These are phyloP conservation scores for Dimocarpus longan DNA, from an alignment of 345 rosid genomes.

Conservation along the genomic window DNA sequence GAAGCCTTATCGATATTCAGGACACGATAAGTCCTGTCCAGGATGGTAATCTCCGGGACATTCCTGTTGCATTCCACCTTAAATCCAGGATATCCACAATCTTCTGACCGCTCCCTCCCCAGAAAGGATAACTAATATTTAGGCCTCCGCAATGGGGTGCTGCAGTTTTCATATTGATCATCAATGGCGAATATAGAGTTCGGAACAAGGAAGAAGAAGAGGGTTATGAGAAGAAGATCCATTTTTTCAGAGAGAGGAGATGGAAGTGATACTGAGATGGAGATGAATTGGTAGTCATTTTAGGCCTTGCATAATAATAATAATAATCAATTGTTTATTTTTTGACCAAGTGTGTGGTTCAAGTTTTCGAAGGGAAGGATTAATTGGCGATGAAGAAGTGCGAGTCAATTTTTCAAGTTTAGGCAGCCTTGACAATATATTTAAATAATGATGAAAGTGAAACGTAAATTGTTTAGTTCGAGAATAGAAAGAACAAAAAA, in stretches of 20 bases:
- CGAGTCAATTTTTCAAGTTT: conserved; percentile 3
- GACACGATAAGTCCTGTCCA: conserved; percentile 27
- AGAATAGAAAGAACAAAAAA: too few species aligned
- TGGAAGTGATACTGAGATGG: not conserved
- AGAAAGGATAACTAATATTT: conserved; percentile 41
- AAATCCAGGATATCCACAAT: conserved; percentile 46
- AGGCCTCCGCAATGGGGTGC: conserved; percentile 21
- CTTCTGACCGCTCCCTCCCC: conserved; percentile 10
- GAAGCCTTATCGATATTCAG: not conserved
- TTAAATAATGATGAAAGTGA: not conserved
- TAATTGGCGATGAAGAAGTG: conserved; percentile 21
- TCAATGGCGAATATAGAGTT: not conserved
- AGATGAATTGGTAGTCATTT: conserved; percentile 13
- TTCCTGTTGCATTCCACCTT: conserved; percentile 6
- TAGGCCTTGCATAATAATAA: not conserved
- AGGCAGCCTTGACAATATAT: not conserved
- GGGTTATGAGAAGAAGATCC: not conserved
- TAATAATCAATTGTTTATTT: not conserved
- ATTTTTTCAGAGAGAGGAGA: not conserved
- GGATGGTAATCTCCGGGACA: conserved; percentile 24
- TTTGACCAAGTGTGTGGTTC: conserved; percentile 11
- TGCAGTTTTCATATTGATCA: conserved; percentile 23
- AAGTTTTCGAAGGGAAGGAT: conserved; percentile 29
- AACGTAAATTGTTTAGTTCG: too few species aligned
- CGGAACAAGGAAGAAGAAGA: not conserved